Percentiles rank a stretch among this genome's conserved stretches.
phyloP scores from a whole-genome alignment of 2,329 filamentous ascomycete species.

The Penicillium hesseltinei region DNA sequence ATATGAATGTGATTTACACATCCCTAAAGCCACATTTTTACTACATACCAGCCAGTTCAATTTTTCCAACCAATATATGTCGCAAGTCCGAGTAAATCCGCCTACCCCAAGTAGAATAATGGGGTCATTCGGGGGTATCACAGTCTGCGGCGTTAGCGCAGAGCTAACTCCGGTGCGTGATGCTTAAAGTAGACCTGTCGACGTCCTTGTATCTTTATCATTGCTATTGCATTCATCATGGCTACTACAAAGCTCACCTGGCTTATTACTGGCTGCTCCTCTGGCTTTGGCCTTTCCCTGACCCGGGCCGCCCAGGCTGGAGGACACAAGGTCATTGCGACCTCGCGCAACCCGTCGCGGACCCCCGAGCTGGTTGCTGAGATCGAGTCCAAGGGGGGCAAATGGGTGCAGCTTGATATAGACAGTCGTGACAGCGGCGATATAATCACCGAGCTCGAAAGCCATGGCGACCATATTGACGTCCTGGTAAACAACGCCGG shows the following conservation, averaged over 20 bases:
- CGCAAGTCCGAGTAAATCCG: neutral
- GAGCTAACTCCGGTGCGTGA: neutral
- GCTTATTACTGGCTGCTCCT: conserved; percentile 24
- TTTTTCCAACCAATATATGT: no score
- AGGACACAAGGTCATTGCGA: conserved; percentile 26
- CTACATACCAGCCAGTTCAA: neutral
- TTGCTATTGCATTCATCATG: neutral
- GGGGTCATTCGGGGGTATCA: neutral
- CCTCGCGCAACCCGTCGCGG: conserved; percentile 23
- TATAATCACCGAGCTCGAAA: neutral
- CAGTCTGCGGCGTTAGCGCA: neutral
- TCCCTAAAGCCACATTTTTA: neutral
- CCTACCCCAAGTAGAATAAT: neutral
- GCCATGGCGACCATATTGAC: conserved; percentile 9
- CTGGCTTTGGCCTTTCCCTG: conserved; percentile 22
- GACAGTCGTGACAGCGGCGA: conserved; percentile 1
- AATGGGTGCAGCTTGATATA: conserved; percentile 18
- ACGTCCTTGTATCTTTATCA: neutral
- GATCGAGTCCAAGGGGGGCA: conserved; percentile 16
- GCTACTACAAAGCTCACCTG: conserved; percentile 4
- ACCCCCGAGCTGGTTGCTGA: conserved; percentile 18
- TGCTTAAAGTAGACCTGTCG: neutral
- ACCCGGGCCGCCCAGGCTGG: conserved; percentile 20
- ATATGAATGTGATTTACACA: neutral
- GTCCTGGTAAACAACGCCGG: conserved; percentile 25